A percentile compares a stretch with the other conserved stretches of the same genome.
Conservation (phyloP, 2,329 filamentous ascomycete genomes). For the Kalaharituber pfeilii region DNA sequence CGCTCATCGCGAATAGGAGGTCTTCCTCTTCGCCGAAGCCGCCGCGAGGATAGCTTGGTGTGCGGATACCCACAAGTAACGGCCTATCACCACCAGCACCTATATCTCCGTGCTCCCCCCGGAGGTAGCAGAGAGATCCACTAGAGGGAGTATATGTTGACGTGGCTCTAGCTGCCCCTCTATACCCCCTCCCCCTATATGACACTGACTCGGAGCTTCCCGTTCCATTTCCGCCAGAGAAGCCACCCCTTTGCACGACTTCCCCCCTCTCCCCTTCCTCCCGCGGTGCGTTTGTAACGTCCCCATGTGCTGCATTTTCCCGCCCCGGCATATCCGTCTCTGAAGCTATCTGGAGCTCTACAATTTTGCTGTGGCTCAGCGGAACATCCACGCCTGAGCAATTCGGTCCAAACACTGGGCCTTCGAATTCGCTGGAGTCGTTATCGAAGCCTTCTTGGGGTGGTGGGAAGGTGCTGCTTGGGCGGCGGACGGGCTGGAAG, state of each 20-base stretch:
- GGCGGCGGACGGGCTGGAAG: constrained; percentile 14
- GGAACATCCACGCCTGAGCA: background rate
- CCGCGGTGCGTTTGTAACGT: no score
- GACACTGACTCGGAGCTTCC: background rate
- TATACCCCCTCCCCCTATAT: background rate
- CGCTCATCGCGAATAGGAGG: constrained; percentile 22
- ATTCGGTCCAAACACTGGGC: background rate
- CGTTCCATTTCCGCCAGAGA: background rate
- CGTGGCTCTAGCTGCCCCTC: background rate
- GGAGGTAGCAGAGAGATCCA: background rate
- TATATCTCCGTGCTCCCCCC: background rate
- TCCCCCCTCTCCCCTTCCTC: background rate
- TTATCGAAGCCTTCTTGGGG: constrained; percentile 16
- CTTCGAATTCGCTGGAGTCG: background rate
- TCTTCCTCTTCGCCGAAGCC: constrained; percentile 20
- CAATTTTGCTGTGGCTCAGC: constrained; percentile 2
- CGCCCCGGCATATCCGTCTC: constrained; percentile 8
- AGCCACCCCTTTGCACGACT: background rate
- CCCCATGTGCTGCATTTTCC: constrained; percentile 4
- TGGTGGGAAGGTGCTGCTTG: constrained; percentile 18
- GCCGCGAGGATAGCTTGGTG: constrained; percentile 16
- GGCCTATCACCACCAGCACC: constrained; percentile 4
- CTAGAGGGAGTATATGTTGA: background rate
- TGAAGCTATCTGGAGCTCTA: constrained; percentile 8
- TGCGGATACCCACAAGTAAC: constrained; percentile 15